These are phyloP conservation scores for Thalassiosira gravida DNA, from an alignment of 352 stramenopile species.

Conservation along the genomic window DNA sequence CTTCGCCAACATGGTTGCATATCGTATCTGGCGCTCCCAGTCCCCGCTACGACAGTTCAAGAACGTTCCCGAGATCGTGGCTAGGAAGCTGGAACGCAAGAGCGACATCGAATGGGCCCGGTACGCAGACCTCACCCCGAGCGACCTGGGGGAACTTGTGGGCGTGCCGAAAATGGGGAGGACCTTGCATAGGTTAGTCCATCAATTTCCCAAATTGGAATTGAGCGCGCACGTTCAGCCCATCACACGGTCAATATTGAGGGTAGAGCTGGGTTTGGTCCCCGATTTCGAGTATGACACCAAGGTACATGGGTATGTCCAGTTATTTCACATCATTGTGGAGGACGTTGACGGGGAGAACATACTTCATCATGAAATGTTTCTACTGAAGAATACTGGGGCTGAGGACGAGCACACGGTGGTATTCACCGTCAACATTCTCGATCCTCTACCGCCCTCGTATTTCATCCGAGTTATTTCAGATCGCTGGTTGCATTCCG, in stretches of 20 bases:
- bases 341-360: slow-evolving; percentile 97
- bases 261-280: slow-evolving; percentile 93
- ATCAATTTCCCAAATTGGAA: slow-evolving; percentile 97
- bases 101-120: slow-evolving; percentile 96
- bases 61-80: slow-evolving; percentile 93
- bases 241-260: slow-evolving; percentile 95
- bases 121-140: slow-evolving; percentile 95
- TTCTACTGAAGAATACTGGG: slow-evolving; percentile 90
- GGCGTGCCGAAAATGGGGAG: slow-evolving; percentile 98
- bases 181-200: slow-evolving; percentile 96
- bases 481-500: slow-evolving; percentile 97
- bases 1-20: slow-evolving; percentile 99
- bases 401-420: slow-evolving; percentile 87
- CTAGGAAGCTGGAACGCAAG: slow-evolving; percentile 97
- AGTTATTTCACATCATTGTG: slow-evolving; percentile 97
- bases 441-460: slow-evolving; percentile 95
- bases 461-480: slow-evolving; percentile 98
- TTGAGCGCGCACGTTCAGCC: slow-evolving; percentile 96
- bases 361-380: slow-evolving; percentile 98
- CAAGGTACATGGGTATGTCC: slow-evolving; percentile 93
- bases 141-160: slow-evolving; percentile 96
- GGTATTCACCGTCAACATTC: slow-evolving; percentile 96
- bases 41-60: slow-evolving; percentile 96
- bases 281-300: slow-evolving; percentile 97
- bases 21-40: slow-evolving; percentile 97